A percentile compares a stretch with the other conserved stretches of the same genome.
These are phyloP conservation scores for Medicago ruthenica DNA, from an alignment of 306 rosid genomes.

Conservation along the genomic window DNA sequence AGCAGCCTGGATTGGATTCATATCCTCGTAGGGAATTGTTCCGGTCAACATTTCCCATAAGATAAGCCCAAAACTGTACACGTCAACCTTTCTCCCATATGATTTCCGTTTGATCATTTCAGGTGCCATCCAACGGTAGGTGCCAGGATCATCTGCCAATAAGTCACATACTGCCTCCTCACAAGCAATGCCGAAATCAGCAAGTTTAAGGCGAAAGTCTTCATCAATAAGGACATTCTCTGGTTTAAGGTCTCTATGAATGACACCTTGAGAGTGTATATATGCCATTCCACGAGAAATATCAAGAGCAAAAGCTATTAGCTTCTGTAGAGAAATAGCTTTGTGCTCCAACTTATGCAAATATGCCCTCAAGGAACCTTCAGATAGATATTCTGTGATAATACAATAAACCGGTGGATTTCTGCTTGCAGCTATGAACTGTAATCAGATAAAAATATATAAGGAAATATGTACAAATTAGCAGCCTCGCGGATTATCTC, in stretches of 20 bases:
- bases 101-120: conserved; percentile 94
- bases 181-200: conserved; percentile 96
- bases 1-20: conserved; percentile 98
- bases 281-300: conserved; percentile 92
- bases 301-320: conserved; percentile 73
- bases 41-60: conserved; percentile 96
- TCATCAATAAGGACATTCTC: conserved; percentile 78
- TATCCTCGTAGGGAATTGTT: conserved; percentile 81
- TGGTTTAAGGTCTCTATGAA: conserved; percentile 94
- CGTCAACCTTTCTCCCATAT: conserved; percentile 86
- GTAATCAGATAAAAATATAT: conserved; percentile 50
- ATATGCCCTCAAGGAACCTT: conserved; percentile 90
- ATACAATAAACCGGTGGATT: conserved; percentile 83
- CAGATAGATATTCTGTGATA: conserved; percentile 78
- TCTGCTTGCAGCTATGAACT: conserved; percentile 89
- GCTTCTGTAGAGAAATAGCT: conserved; percentile 60
- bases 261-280: conserved; percentile 84
- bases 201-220: conserved; percentile 74
- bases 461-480: conserved; percentile 21
- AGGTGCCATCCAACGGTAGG: conserved; percentile 99
- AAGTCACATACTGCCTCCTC: conserved; percentile 77
- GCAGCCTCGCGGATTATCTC: conserved; percentile 6
- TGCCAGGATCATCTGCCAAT: conserved; percentile 90
- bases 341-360: conserved; percentile 73
- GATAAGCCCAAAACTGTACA: conserved; percentile 90